Conservation (phyloP, 805 yeast species). For the Wickerhamiella occidentalis region DNA sequence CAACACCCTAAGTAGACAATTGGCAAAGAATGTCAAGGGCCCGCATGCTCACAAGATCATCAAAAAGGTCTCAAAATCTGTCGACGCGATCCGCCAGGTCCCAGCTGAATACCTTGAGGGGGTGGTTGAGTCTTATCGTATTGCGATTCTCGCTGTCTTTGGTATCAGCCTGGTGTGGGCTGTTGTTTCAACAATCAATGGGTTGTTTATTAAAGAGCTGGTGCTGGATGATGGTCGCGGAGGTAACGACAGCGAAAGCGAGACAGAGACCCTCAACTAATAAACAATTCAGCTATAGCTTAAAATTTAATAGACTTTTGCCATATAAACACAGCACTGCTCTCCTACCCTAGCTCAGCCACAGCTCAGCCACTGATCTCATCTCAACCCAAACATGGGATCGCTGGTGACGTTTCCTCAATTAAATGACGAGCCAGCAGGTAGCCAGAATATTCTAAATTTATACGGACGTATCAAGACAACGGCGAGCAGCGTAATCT, state of each 20-base stretch:
- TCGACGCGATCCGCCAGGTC: conserved; percentile 38
- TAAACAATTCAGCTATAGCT: too few species aligned
- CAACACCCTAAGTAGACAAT: conserved; percentile 29
- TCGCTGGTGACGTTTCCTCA: conserved; percentile 8
- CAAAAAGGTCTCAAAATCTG: conserved; percentile 37
- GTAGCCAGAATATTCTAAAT: not conserved
- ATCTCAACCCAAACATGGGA: conserved; percentile 2
- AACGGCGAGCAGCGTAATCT: conserved; percentile 19
- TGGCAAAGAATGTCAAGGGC: conserved; percentile 26
- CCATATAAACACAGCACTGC: too few species aligned
- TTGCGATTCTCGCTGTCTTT: not conserved
- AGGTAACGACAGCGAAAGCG: too few species aligned
- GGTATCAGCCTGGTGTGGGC: not conserved
- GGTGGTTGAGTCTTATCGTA: conserved; percentile 35
- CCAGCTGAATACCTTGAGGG: conserved; percentile 36
- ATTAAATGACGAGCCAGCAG: conserved; percentile 4
- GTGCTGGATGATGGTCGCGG: not conserved
- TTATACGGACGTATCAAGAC: conserved; percentile 17
- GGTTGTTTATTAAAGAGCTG: not conserved
- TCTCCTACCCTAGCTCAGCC: too few species aligned
- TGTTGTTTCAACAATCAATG: not conserved
- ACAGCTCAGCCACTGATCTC: too few species aligned
- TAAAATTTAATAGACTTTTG: too few species aligned
- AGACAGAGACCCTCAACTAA: too few species aligned
- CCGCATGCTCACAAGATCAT: conserved; percentile 36